Percentiles rank a stretch among this genome's conserved stretches.
Conservation (phyloP, 2,329 filamentous ascomycete species). For the Fusarium austroafricanum region DNA sequence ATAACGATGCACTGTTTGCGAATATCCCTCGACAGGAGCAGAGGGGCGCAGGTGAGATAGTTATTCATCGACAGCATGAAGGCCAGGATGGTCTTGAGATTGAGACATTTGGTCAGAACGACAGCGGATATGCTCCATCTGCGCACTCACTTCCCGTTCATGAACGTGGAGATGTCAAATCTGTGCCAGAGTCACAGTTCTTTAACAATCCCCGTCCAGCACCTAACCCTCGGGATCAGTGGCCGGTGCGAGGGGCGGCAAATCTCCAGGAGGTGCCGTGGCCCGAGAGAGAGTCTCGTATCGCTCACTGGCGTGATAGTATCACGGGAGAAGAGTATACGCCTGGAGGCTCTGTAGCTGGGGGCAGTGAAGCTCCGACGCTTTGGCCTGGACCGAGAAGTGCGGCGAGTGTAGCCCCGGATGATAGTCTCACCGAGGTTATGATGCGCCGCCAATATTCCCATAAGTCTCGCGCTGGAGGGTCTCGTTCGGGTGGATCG, state of each 20-base stretch:
- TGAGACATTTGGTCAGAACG: constrained; percentile 1
- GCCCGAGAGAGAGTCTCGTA: not conserved
- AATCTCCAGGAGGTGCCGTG: not conserved
- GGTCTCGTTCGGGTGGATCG: not conserved
- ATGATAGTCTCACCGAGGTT: constrained; percentile 11
- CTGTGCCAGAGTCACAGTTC: constrained; percentile 6
- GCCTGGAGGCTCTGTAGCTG: constrained; percentile 3
- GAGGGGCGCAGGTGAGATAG: constrained; percentile 22
- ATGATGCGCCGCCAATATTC: not conserved
- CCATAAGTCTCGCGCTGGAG: not conserved
- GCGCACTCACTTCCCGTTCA: not conserved
- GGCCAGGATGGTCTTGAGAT: not conserved
- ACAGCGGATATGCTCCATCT: not conserved
- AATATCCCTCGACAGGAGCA: constrained; percentile 25
- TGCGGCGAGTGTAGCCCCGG: not conserved
- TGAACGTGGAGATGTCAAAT: not conserved
- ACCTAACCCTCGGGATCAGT: not conserved
- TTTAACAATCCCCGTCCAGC: not conserved
- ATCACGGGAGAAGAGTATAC: not conserved
- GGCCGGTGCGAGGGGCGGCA: not conserved
- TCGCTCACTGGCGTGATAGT: constrained; percentile 9
- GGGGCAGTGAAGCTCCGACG: constrained; percentile 13
- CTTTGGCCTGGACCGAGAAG: constrained; percentile 11
- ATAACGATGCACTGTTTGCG: constrained; percentile 28
- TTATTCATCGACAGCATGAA: constrained; percentile 12